Conservation (phyloP, 148 eudicot species). For the Cornus kousa region DNA sequence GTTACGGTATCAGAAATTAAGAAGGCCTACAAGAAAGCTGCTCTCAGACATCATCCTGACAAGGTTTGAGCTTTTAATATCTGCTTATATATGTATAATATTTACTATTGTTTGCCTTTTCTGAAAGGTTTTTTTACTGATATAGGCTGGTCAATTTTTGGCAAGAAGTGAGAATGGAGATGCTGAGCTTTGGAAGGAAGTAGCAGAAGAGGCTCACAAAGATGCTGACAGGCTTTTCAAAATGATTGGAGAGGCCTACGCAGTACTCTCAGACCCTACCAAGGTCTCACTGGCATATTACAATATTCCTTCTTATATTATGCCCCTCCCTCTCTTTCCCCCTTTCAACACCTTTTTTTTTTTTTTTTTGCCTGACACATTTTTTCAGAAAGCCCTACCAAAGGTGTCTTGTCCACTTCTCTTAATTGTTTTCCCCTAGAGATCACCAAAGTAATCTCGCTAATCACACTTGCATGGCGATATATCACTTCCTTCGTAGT, state of each 20-base stretch:
- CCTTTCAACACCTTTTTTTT: neutral
- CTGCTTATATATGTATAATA: conserved; percentile 1
- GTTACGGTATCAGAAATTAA: conserved; percentile 68
- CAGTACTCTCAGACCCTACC: conserved; percentile 79
- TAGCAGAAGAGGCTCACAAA: conserved; percentile 69
- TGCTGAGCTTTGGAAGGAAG: conserved; percentile 83
- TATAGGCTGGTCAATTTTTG: conserved; percentile 81
- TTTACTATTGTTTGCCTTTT: conserved; percentile 1
- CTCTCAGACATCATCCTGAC: conserved; percentile 95
- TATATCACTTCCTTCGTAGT: neutral
- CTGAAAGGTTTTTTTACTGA: conserved; percentile 10
- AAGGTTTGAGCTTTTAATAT: conserved; percentile 47
- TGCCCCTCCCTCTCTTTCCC: conserved; percentile 6
- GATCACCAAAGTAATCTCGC: too few relatives aligned
- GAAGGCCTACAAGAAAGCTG: conserved; percentile 96
- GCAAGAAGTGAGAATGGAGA: conserved; percentile 76
- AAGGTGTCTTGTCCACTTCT: too few relatives aligned
- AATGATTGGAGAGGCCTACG: conserved; percentile 96
- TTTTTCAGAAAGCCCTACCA: neutral
- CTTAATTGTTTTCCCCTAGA: too few relatives aligned
- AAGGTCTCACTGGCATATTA: conserved; percentile 43
- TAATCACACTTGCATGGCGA: too few relatives aligned
- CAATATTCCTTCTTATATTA: neutral
- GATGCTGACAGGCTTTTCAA: conserved; percentile 92
- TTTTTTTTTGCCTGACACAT: neutral